Evolutionary conservation across 1,284 basidiomycete species (phyloP), one percentile per base, ranked within the genome.

Genomic region (Porogramme epimiltina): DNA sequence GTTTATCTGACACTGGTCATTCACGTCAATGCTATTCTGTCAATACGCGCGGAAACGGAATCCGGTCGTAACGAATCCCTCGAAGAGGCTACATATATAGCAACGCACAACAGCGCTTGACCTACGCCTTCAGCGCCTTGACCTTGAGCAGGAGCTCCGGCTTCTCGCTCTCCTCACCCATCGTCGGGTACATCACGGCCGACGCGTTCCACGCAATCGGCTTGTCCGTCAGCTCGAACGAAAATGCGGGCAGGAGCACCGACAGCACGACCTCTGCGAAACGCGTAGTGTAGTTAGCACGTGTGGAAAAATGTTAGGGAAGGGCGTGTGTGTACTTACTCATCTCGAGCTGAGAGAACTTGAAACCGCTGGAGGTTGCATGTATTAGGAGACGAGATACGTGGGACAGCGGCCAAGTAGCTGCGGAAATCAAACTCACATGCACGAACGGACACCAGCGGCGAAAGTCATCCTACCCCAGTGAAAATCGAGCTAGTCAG

Each of bases 301-400:
- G 33, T 16, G n/a, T 1, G 31, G 16, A 4, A 11, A 10, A 22
- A 38, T 10, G 15, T 5, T 1, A 6, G 19, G 4, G 22, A 23
- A 10, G 8, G 10, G 23, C 22, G 20, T 22, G 24, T 11, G 13
- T n/a, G 33, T 18, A 34, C 68, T 25, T 42, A 70, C 68, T 71
- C 66, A 71, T 71, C 48, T 71, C 70, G 16, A 71, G 51, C 47
- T 69, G 63, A 5, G 70, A 64, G 50, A 70, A 70, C 49, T 66
- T 69, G 60, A 68, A 71, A 4, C 69, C 68, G 25, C 68, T 71
- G 51, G 8, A 26, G 9, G 16, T 5, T 11, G 18, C 18, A 31
- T n/a, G n/a, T n/a, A n/a, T n/a, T n/a, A n/a, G n/a, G n/a, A n/a
- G n/a, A n/a, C n/a, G n/a, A n/a, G n/a, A n/a, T 3, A 38, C 13